Evolutionary conservation across 2,329 filamentous ascomycete species (phyloP).

Genomic region (Aspergillus versicolor): DNA sequence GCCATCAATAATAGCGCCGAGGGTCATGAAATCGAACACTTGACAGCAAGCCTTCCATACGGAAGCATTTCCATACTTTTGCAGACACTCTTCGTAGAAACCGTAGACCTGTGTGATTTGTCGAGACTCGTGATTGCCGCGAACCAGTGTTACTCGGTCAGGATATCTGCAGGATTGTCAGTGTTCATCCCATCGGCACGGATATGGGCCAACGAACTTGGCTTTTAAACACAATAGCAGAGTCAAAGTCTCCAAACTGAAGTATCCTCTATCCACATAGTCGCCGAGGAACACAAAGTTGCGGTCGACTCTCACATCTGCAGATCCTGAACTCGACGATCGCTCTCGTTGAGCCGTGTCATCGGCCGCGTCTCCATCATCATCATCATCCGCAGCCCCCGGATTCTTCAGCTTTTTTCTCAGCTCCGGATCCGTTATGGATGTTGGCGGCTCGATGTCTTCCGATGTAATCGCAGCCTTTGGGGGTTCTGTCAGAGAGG

Average conservation of each 20-base stretch:
- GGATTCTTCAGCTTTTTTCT: constrained; percentile 75
- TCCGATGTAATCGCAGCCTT: constrained; percentile 79
- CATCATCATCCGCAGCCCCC: constrained; percentile 29
- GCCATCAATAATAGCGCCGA: constrained; percentile 72
- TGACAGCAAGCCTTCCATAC: constrained; percentile 80
- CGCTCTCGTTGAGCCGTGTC: constrained; percentile 23
- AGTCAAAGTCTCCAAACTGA: constrained; percentile 71
- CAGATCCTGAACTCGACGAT: constrained; percentile 30
- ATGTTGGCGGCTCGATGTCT: constrained; percentile 85
- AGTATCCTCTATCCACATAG: constrained; percentile 73
- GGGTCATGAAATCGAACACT: constrained; percentile 73
- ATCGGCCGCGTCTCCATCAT: constrained; percentile 28
- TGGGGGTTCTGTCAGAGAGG: constrained; percentile 67
- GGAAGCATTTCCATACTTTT: constrained; percentile 74
- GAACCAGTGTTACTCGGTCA: constrained; percentile 69
- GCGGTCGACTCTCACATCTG: constrained; percentile 53
- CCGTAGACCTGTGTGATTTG: constrained; percentile 78
- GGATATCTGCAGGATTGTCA: constrained; percentile 55
- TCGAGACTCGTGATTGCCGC: constrained; percentile 73
- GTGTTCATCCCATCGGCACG: neutral
- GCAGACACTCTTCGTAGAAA: constrained; percentile 75
- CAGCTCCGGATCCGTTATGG: constrained; percentile 83
- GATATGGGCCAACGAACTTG: constrained; percentile 39
- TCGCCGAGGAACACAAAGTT: constrained; percentile 74
- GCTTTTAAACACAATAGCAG: constrained; percentile 71